Percentiles rank a stretch among this genome's conserved stretches.
Evolutionary conservation across 371 early-diverging fungal genomes (phyloP).

Genomic region (Polyrhizophydium stewartii): DNA sequence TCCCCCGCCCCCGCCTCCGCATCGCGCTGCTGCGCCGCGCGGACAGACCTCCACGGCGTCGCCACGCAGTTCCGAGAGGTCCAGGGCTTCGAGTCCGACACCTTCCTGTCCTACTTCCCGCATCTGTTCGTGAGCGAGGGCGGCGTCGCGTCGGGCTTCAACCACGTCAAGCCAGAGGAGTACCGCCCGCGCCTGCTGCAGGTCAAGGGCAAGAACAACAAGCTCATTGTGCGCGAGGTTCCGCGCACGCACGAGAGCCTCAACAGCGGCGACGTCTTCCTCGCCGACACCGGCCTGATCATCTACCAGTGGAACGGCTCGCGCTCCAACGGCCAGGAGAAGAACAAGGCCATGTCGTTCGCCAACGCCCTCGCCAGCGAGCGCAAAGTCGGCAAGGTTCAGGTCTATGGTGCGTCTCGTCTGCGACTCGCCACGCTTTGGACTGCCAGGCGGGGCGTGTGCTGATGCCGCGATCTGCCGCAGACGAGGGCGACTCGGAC

Average conservation of each 20-base stretch:
- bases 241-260: conserved; percentile 46
- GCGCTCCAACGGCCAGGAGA: conserved; percentile 61
- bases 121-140: conserved; percentile 51
- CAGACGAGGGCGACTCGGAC: conserved; percentile 66
- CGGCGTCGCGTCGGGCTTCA: conserved; percentile 77
- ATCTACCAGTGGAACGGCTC: conserved; percentile 76
- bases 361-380: conserved; percentile 58
- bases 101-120: conserved; percentile 66
- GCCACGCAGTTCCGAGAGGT: conserved; percentile 81
- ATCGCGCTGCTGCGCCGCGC: background rate
- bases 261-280: conserved; percentile 73
- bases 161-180: conserved; percentile 58
- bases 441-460: too few species aligned
- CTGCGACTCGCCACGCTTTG: background rate
- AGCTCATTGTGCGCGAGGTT: conserved; percentile 62
- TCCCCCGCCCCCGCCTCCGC: background rate
- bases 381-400: conserved; percentile 60
- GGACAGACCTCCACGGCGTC: conserved; percentile 54
- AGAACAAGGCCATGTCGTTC: conserved; percentile 69
- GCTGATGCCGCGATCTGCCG: background rate
- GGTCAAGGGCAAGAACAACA: conserved; percentile 48
- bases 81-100: conserved; percentile 58
- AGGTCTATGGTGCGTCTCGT: conserved; percentile 53
- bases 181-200: conserved; percentile 63
- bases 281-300: conserved; percentile 64